Evolutionary conservation across 768 basidiomycete genomes (phyloP), one percentile per base, ranked within the genome.

Genomic region (Lentinula aciculospora): DNA sequence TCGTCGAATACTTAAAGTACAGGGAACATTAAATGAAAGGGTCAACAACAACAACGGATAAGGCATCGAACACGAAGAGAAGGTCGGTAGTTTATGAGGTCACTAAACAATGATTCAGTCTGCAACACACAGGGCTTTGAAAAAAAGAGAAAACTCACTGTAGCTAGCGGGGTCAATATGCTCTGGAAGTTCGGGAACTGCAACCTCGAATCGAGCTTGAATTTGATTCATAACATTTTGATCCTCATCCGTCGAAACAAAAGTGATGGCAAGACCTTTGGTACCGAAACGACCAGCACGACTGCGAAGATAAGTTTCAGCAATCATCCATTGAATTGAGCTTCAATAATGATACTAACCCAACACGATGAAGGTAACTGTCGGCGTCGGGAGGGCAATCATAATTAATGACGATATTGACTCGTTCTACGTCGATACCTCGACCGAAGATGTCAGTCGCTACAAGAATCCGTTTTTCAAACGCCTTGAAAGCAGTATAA

Each of bases 201-300:
- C 94, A 29, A 99, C 96, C 69, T 98, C 96, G 77, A 99, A 99
- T 63, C 97, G 77, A 39, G 92, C 86, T 72, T 99, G 97, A 65
- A 99, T 98, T 27, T 88, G 83, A 39, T 86, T 81, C 86, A 99
- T 91, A 59, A 99, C 95, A 72, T 92, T 90, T 69, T 91, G 85
- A 68, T 99, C 97, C 60, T 79, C 84, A 53, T 98, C 95, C 19
- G 88, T 91, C 3, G 96, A 85, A 40, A 98, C 92, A 68, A 96
- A 99, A 1, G 95, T 98, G 71, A 98, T 92, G 17, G 96, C 95
- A 44, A 99, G 88, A 81, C 97, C 97, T 74, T 98, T 98, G 32
- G 97, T 99, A 63, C 97, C 97, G 73, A 99, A 99, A 61, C 97
- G 93, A 63, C 97, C 97, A 63, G 97, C 97, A 77, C 97, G 96